Base-by-base conservation (phyloP, 2,329 filamentous ascomycete genomes). In the Penicillium sp. region DNA sequence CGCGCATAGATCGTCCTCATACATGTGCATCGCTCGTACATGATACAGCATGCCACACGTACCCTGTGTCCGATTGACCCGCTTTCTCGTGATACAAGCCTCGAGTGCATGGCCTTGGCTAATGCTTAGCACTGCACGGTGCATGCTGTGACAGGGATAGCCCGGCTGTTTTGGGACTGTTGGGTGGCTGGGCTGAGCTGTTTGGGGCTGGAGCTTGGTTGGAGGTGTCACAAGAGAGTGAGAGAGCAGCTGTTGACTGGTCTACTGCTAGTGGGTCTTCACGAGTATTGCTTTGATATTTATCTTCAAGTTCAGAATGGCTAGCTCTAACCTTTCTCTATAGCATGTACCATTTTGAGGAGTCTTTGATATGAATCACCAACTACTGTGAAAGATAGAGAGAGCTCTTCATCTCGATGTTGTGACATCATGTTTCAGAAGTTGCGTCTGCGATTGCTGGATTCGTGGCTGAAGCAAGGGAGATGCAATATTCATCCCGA, bases 41-140 rank as follows among this genome's bases (percentile, higher is more conserved):
- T 47, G 34, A n/a, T 44, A 16, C 45, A 42, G 39, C 47, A 55
- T 51, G 24, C 42, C 47, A 46, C 26, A 48, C 46, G 34, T 48
- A 37, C 43, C 43, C 34, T 51, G 36, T 36, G 21, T 21, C 43
- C 37, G 21, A 19, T 31, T 21, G 42, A 45, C 28, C 42, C 42
- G 42, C 42, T 45, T 45, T 45, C 48, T 55, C 28, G 45, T 39
- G 28, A 51, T 52, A 55, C 55, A 58, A 60, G 58, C 58, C 43
- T 60, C 40, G 18, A 10, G 31, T 48, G 55, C 55, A 58, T 56
- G 29, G 40, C 8, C 55, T 59, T 60, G 55, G 58, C 55, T 52
- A 58, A 56, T 55, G 58, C 58, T 60, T 60, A 60, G 58, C 53
- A 31, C 18, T 42, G 58, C 52, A 54, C 48, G 55, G 51, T 26